Conservation (phyloP, 2,329 filamentous ascomycete genomes). For the Phaeosphaeria sp. region DNA sequence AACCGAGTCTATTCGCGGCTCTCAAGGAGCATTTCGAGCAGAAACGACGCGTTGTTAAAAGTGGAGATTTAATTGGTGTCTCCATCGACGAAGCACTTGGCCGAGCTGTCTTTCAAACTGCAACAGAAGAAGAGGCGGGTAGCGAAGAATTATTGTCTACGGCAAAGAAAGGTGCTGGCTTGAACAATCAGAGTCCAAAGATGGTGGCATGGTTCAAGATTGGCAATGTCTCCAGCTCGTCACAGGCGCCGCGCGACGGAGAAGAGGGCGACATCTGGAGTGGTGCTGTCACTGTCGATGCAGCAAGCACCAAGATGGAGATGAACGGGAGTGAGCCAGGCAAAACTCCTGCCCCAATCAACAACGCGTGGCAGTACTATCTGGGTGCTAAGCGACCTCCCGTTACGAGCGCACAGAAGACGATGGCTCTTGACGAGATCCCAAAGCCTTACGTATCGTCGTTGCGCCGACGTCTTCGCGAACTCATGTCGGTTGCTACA, state of each 20-base stretch:
- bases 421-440: conserved; percentile 55
- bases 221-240: conserved; percentile 63
- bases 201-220: conserved; percentile 91
- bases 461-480: conserved; percentile 71
- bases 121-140: conserved; percentile 73
- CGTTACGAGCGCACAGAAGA: conserved; percentile 63
- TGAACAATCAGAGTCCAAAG: conserved; percentile 30
- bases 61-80: conserved; percentile 87
- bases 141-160: conserved; percentile 61
- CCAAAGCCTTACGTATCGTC: conserved; percentile 53
- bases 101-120: conserved; percentile 76
- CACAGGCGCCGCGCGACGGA: conserved; percentile 62
- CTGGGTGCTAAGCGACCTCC: conserved; percentile 76
- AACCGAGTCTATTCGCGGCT: conserved; percentile 84
- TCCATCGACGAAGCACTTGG: conserved; percentile 87
- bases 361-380: conserved; percentile 89
- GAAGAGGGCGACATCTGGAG: conserved; percentile 80
- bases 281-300: conserved; percentile 84
- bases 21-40: conserved; percentile 88
- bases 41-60: conserved; percentile 81
- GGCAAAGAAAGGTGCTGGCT: conserved; percentile 42
- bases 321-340: conserved; percentile 88
- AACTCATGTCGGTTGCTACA: conserved; percentile 86
- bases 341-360: conserved; percentile 76
- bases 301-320: conserved; percentile 84